A percentile compares a stretch with the other conserved stretches of the same genome.
These are phyloP conservation scores for Dryas octopetala DNA, from an alignment of 306 rosid species.

Conservation along the genomic window DNA sequence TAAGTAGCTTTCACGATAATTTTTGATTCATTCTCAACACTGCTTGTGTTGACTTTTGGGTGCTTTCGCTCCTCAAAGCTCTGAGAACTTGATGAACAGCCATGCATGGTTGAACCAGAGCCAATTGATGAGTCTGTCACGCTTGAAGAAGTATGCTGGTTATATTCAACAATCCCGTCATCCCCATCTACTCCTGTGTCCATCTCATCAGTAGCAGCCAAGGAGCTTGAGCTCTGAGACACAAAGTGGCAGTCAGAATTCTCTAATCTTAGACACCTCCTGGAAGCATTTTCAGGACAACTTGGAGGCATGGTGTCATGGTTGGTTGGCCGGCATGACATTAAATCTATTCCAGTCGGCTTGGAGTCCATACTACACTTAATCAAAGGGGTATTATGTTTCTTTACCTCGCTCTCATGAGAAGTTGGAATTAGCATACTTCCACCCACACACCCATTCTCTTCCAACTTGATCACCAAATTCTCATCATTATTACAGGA, in stretches of 20 bases:
- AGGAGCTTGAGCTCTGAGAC: constrained; percentile 44
- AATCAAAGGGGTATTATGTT: constrained; percentile 28
- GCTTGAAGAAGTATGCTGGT: constrained; percentile 52
- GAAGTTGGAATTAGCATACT: constrained; percentile 28
- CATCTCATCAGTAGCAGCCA: constrained; percentile 36
- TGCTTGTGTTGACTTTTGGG: constrained; percentile 36
- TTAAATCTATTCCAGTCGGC: constrained; percentile 37
- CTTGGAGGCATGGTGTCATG: constrained; percentile 27
- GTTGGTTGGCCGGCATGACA: constrained; percentile 27
- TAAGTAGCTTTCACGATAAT: constrained; percentile 72
- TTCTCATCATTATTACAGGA: constrained; percentile 31
- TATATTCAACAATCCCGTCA: constrained; percentile 41
- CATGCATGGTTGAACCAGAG: constrained; percentile 44
- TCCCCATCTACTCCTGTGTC: constrained; percentile 41
- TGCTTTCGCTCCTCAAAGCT: constrained; percentile 52
- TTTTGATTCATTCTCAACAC: constrained; percentile 44
- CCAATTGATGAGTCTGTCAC: constrained; percentile 61
- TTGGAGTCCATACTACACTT: constrained; percentile 43
- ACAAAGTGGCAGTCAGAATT: constrained; percentile 31
- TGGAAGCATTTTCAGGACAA: constrained; percentile 31
- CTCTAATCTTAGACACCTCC: constrained; percentile 33
- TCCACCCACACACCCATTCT: constrained; percentile 28
- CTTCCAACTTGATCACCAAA: constrained; percentile 48
- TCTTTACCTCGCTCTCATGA: constrained; percentile 34
- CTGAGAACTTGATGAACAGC: constrained; percentile 61